Conservation (phyloP, 768 basidiomycete genomes). For the Boletales sp. region DNA sequence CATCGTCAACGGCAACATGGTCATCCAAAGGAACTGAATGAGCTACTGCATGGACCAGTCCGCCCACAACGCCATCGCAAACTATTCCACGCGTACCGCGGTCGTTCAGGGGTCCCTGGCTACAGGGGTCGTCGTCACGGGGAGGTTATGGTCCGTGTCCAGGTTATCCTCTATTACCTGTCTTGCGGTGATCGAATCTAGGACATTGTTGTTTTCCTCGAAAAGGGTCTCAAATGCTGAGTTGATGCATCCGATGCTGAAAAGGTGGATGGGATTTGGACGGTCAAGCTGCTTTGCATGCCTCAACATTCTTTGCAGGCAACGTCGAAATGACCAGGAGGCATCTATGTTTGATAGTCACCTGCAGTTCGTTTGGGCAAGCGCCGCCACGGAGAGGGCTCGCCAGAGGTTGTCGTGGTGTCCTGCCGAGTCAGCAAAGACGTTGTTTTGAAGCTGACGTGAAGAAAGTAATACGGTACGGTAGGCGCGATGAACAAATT, state of each 20-base stretch:
- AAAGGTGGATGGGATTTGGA: conserved; percentile 15
- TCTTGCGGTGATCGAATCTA: conserved; percentile 27
- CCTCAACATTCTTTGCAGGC: conserved; percentile 54
- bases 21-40: conserved; percentile 48
- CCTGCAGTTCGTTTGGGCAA: conserved; percentile 41
- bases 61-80: conserved; percentile 27
- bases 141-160: conserved; percentile 13
- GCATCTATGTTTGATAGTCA: conserved; percentile 31
- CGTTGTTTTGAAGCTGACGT: conserved; percentile 40
- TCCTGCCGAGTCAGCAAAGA: conserved; percentile 32
- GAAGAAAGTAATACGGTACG: conserved; percentile 42
- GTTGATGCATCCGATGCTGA: neutral
- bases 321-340: conserved; percentile 43
- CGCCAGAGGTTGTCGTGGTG: conserved; percentile 34
- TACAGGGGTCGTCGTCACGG: conserved; percentile 14
- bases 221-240: conserved; percentile 37
- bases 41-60: conserved; percentile 28
- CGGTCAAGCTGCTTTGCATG: conserved; percentile 30
- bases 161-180: conserved; percentile 31
- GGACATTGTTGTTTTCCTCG: conserved; percentile 27
- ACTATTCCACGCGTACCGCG: conserved; percentile 18
- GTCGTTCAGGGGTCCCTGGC: conserved; percentile 26
- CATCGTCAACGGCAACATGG: conserved; percentile 55
- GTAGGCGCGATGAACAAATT: no score
- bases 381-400: conserved; percentile 40